These are phyloP conservation scores for Aphanomyces euteiches DNA, from an alignment of 352 stramenopile species.

Conservation along the genomic window DNA sequence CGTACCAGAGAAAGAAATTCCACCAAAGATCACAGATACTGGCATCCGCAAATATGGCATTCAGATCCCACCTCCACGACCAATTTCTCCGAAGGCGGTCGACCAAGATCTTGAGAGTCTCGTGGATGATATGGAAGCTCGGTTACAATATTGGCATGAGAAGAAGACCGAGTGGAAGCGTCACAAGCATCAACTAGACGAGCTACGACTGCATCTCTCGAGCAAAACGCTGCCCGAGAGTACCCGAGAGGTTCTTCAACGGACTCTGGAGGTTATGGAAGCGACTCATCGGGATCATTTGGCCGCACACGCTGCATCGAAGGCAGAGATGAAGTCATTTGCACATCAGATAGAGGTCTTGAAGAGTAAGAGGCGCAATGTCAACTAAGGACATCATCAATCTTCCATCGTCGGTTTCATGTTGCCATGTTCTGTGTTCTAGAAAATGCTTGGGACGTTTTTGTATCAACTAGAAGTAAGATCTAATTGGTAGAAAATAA, in stretches of 20 bases:
- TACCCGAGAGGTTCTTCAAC: neutral
- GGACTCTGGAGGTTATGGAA: constrained; percentile 15
- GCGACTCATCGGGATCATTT: constrained; percentile 12
- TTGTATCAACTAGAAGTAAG: too few relatives aligned
- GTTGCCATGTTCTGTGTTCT: too few relatives aligned
- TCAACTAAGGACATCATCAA: too few relatives aligned
- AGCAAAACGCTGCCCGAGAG: neutral
- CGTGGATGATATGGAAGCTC: constrained; percentile 14
- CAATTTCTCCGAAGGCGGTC: too few relatives aligned
- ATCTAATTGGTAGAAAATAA: too few relatives aligned
- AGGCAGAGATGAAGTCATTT: constrained; percentile 9
- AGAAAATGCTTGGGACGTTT: too few relatives aligned
- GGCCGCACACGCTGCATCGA: constrained; percentile 1
- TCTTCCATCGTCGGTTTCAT: too few relatives aligned
- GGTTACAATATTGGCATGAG: constrained; percentile 9
- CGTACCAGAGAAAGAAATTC: too few relatives aligned
- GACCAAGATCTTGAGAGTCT: neutral
- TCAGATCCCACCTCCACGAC: neutral
- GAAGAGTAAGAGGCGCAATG: too few relatives aligned
- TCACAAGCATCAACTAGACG: constrained; percentile 17
- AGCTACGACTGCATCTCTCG: neutral
- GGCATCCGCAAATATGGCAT: constrained; percentile 12
- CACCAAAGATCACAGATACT: neutral
- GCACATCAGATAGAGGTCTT: constrained; percentile 13
- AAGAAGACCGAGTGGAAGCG: constrained; percentile 4